A percentile compares a stretch with the other conserved stretches of the same genome.
phyloP scores from a whole-genome alignment of 2,329 filamentous ascomycete genomes.

The Metarhizium album region DNA sequence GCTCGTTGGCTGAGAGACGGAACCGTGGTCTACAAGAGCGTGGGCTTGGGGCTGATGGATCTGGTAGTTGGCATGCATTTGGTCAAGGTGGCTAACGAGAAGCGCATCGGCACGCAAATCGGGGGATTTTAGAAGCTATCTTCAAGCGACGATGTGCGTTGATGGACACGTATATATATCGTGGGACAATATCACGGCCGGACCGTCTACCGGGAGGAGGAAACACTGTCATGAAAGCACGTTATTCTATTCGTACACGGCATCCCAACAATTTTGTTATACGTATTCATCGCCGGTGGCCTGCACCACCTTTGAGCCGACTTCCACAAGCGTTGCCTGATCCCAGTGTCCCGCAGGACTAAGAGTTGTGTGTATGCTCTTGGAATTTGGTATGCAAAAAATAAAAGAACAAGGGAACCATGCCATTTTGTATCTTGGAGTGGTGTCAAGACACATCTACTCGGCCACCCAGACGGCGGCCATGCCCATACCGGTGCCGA shows the following conservation, averaged over 20 bases:
- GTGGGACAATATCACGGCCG: no score
- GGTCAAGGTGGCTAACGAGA: constrained; percentile 42
- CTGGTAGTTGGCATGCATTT: constrained; percentile 50
- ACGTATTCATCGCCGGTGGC: neutral
- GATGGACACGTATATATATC: no score
- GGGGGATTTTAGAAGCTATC: constrained; percentile 15
- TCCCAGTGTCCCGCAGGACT: neutral
- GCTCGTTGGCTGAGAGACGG: constrained; percentile 47
- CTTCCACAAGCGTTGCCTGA: neutral
- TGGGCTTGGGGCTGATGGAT: constrained; percentile 57
- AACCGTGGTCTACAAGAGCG: constrained; percentile 59
- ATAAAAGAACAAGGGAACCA: neutral
- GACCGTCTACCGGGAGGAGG: no score
- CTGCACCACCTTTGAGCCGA: neutral
- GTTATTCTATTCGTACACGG: constrained; percentile 17
- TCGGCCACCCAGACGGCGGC: constrained; percentile 93
- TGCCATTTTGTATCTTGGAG: constrained; percentile 1
- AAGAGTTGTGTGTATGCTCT: neutral
- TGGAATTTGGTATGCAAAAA: neutral
- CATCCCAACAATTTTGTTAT: neutral
- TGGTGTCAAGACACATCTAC: constrained; percentile 33
- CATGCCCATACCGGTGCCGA: constrained; percentile 97
- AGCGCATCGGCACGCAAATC: constrained; percentile 42
- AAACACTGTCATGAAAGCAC: neutral
- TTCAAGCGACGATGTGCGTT: neutral